These are phyloP conservation scores for Backusella psychrophila DNA, from an alignment of 192 early-diverging fungal species.

Conservation along the genomic window DNA sequence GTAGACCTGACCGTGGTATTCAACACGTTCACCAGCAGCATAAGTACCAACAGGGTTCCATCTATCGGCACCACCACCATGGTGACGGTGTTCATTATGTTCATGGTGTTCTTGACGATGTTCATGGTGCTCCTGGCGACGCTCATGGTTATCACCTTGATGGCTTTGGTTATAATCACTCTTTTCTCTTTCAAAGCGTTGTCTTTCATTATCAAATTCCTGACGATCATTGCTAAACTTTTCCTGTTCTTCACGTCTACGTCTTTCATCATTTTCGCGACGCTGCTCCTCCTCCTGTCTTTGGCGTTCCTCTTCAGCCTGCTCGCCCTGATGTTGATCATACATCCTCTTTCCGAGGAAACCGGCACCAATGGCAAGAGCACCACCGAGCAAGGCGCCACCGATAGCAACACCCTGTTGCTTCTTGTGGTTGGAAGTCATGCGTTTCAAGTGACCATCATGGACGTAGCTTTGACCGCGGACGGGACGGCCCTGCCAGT, in stretches of 20 bases:
- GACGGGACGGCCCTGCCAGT: conserved; percentile 4
- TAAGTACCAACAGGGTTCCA: conserved; percentile 47
- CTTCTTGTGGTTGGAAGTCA: conserved; percentile 40
- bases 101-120: conserved; percentile 12
- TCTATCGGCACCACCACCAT: conserved; percentile 13
- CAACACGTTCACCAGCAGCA: conserved; percentile 46
- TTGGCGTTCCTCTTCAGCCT: conserved; percentile 37
- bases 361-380: conserved; percentile 42
- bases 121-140: neutral
- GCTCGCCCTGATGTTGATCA: conserved; percentile 18
- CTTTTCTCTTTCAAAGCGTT: neutral
- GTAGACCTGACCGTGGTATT: conserved; percentile 42
- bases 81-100: conserved; percentile 5
- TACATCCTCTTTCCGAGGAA: conserved; percentile 40
- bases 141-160: neutral
- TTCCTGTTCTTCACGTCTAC: conserved; percentile 16
- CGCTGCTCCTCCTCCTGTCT: conserved; percentile 9
- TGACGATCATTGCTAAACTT: conserved; percentile 12
- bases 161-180: neutral
- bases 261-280: conserved; percentile 21
- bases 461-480: conserved; percentile 34
- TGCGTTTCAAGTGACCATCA: conserved; percentile 39
- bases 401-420: conserved; percentile 36
- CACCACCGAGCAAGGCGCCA: conserved; percentile 36
- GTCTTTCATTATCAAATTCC: neutral